A percentile compares a stretch with the other conserved stretches of the same genome.
Conservation (phyloP, 1,139 yeast species). For the Diutina catenulata region DNA sequence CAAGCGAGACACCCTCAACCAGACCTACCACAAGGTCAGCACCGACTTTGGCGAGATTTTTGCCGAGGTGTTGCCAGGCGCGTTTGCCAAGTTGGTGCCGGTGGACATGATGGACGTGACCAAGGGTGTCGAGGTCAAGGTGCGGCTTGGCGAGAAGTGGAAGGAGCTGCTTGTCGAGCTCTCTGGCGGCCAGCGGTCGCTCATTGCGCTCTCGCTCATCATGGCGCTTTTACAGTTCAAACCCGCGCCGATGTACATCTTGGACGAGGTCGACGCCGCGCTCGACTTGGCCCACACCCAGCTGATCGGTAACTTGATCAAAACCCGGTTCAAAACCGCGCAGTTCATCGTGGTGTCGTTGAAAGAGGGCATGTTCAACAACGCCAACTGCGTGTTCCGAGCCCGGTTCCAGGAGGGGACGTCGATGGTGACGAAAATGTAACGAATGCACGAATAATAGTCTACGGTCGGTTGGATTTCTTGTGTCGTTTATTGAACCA, state of each 20-base stretch:
- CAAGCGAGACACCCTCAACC: conserved; percentile 70
- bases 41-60: conserved; percentile 89
- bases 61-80: conserved; percentile 78
- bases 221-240: conserved; percentile 86
- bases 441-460: too few relatives aligned
- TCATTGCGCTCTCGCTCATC: conserved; percentile 82
- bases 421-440: conserved; percentile 68
- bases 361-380: conserved; percentile 97
- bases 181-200: conserved; percentile 94
- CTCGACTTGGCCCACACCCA: conserved; percentile 94
- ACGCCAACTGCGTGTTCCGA: conserved; percentile 88
- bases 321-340: conserved; percentile 87
- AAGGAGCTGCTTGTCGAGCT: conserved; percentile 90
- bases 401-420: conserved; percentile 96
- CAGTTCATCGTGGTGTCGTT: conserved; percentile 94
- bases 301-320: conserved; percentile 91
- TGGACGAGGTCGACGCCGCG: conserved; percentile 98
- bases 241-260: conserved; percentile 96
- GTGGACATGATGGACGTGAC: conserved; percentile 73
- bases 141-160: conserved; percentile 87
- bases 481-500: too few relatives aligned
- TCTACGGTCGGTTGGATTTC: too few relatives aligned
- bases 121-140: conserved; percentile 85
- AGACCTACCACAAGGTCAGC: conserved; percentile 80
- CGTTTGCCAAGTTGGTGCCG: conserved; percentile 83